A percentile compares a stretch with the other conserved stretches of the same genome.
Evolutionary conservation across 2,329 filamentous ascomycete species (phyloP).

Genomic region (Botrytis aclada): DNA sequence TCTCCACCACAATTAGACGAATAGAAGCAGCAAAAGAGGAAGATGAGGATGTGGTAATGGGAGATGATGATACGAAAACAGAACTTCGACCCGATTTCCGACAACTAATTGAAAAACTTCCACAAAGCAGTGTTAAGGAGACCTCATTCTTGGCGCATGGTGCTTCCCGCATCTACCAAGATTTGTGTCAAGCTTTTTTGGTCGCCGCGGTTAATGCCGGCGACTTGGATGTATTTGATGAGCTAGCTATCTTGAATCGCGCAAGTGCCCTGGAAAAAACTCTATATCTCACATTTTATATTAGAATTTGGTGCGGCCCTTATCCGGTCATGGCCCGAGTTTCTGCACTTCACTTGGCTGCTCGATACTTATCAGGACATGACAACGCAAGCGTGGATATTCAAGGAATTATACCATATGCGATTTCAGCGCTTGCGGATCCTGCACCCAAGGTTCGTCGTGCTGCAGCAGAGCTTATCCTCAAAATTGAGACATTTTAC

Average conservation of each 20-base stretch:
- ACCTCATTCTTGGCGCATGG: slow-evolving; percentile 53
- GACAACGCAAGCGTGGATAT: slow-evolving; percentile 58
- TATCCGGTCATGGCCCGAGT: slow-evolving; percentile 67
- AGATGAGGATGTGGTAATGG: slow-evolving; percentile 52
- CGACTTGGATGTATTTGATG: slow-evolving; percentile 42
- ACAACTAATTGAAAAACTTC: slow-evolving; percentile 31
- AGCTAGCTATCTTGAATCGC: slow-evolving; percentile 53
- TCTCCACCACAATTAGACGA: slow-evolving; percentile 67
- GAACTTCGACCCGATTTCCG: slow-evolving; percentile 35
- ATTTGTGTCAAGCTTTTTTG: slow-evolving; percentile 58
- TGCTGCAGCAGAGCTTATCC: slow-evolving; percentile 66
- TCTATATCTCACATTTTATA: slow-evolving; percentile 72
- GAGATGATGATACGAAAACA: slow-evolving; percentile 38
- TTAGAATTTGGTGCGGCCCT: slow-evolving; percentile 69
- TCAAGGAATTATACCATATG: slow-evolving; percentile 80
- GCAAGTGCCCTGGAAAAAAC: slow-evolving; percentile 55
- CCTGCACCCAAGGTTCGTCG: slow-evolving; percentile 71
- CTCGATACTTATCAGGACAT: slow-evolving; percentile 52
- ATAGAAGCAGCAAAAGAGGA: slow-evolving; percentile 48
- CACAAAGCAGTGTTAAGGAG: slow-evolving; percentile 40
- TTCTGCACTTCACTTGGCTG: slow-evolving; percentile 65
- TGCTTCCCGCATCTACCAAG: slow-evolving; percentile 52
- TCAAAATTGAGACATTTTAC: slow-evolving; percentile 53
- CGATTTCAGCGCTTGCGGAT: slow-evolving; percentile 71
- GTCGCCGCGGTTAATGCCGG: slow-evolving; percentile 48